Evolutionary conservation across 805 yeast genomes (phyloP), one percentile per base, ranked within the genome.

Genomic region (Candida rishiriensis): DNA sequence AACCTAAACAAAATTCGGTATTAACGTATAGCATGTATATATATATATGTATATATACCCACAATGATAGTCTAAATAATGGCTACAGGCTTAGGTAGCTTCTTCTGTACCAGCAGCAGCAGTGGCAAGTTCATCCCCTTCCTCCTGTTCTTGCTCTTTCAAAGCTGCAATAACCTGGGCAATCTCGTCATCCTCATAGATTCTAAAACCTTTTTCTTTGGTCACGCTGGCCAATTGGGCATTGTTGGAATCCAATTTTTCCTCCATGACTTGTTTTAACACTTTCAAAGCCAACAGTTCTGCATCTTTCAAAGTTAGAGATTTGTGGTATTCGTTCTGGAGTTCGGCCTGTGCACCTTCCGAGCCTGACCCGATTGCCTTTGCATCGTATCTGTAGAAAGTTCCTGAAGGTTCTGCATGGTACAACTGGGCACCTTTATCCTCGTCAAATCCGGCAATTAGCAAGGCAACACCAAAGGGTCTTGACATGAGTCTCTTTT

Each of bases 371-470:
- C 99, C 99, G 59, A 95, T 93, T 11, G 99, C 99, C 70, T 93
- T 95, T 28, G 99, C 99, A 60, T 93, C 97, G 64, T 93, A 93
- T 68, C 93, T 81, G 70, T 93, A 95, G 58, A 89, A 93, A 1
- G 99, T 93, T 47, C 99, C 99, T 12, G 96, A 87, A 34, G 99
- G 99, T 69, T 93, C 99, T n/a, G 98, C 96, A 65, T 93, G 97
- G 64, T 87, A 87, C 56, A 93, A 76, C 66, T 93, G 99, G 38
- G 97, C 96, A 1, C 99, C 99, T 59, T 88, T 83, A 56, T 88
- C 95, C 48, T 80, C 74, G 69, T 93, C 99, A 55, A 82, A 76
- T 40, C 99, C 99, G 5, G 98, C 99, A 60, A 93, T 85, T 58
- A 93, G 76, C 53, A 93, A 70, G 1, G 99, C 99, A 40, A 93